Percentiles rank a stretch among this genome's conserved stretches.
Conservation (phyloP, 2,329 filamentous ascomycete genomes). For the Penicillium sp. region DNA sequence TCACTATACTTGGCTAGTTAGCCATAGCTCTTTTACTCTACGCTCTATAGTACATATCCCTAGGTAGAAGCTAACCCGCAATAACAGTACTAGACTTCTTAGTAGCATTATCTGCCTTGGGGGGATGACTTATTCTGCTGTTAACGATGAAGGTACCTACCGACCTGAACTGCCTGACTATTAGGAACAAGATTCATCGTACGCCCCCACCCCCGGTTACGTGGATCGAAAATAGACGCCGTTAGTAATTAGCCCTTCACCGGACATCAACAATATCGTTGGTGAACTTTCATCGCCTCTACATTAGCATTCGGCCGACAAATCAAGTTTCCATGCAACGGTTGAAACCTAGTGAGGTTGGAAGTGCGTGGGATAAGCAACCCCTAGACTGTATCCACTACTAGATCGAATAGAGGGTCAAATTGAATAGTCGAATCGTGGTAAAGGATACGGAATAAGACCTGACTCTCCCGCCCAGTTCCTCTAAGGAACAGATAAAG, state of each 20-base stretch:
- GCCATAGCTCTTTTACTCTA: constrained; percentile 1
- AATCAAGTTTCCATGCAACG: not conserved
- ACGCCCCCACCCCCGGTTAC: constrained; percentile 18
- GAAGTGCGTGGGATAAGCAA: constrained; percentile 1
- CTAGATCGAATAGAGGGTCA: constrained; percentile 11
- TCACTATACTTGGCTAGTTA: constrained; percentile 6
- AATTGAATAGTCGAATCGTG: constrained; percentile 13
- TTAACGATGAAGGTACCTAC: constrained; percentile 8
- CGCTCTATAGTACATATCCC: not conserved
- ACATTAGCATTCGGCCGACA: constrained; percentile 1
- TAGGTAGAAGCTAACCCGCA: constrained; percentile 5
- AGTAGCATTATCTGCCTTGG: constrained; percentile 11
- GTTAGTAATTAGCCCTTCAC: constrained; percentile 14
- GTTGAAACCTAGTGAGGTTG: not conserved
- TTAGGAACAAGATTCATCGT: constrained; percentile 16
- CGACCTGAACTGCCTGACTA: constrained; percentile 8
- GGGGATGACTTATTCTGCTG: constrained; percentile 11
- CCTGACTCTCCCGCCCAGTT: constrained; percentile 12
- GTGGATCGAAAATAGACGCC: constrained; percentile 13
- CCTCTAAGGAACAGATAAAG: constrained; percentile 16
- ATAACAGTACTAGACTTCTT: constrained; percentile 5
- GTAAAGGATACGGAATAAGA: constrained; percentile 20
- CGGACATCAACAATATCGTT: constrained; percentile 5
- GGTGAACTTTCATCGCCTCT: constrained; percentile 5
- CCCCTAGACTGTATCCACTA: constrained; percentile 6